Evolutionary conservation across 1,139 yeast genomes (phyloP), one percentile per base, ranked within the genome.

Genomic region (Lipomyces yarrowii): DNA sequence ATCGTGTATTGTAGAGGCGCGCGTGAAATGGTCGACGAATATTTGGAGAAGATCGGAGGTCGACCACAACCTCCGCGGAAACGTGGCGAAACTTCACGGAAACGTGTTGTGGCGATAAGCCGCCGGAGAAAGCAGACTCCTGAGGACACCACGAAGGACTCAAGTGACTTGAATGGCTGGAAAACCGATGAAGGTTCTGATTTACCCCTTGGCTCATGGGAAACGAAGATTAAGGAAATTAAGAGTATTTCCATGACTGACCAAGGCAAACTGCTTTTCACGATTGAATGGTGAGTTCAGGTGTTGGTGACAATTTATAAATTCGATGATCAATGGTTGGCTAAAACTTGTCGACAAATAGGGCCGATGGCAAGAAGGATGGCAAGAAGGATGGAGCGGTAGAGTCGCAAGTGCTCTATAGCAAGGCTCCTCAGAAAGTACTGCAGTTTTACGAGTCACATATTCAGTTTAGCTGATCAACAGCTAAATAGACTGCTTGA

Each of bases 381-480:
- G 57, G 57, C 46, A 42, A 55, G 30, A 55, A 55, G n/a, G 32
- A 30, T 26, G 48, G 21, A 10, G 48, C 48, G 23, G 48, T 42
- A 3, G 52, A n/a, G 13, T 26, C 60, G 6, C 54, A 46, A 8
- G 56, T 61, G 10, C 13, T 61, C 10, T 57, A 57, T 37, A 18
- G 56, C 18, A 26, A 48, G n/a, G 63, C 63, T 8, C 60, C 63
- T 4, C 56, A 37, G 63, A 42, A 30, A 30, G 54, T 42, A 5
- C 46, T 61, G 4, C 56, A 52, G n/a, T 61, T 61, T 61, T 37
- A 32, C 35, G 60, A 57, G 42, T 8, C 51, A 23, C 53, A 61
- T 56, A 61, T 61, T 33, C 35, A 35, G 18, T 57, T 61, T 18
- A 26, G 48, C 55, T 52, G 18, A 52, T 52, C 23, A 30, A 23